Evolutionary conservation across 139 green algal species (phyloP), one percentile per base, ranked within the genome.

Genomic region (Astrephomene gubernaculifera): DNA sequence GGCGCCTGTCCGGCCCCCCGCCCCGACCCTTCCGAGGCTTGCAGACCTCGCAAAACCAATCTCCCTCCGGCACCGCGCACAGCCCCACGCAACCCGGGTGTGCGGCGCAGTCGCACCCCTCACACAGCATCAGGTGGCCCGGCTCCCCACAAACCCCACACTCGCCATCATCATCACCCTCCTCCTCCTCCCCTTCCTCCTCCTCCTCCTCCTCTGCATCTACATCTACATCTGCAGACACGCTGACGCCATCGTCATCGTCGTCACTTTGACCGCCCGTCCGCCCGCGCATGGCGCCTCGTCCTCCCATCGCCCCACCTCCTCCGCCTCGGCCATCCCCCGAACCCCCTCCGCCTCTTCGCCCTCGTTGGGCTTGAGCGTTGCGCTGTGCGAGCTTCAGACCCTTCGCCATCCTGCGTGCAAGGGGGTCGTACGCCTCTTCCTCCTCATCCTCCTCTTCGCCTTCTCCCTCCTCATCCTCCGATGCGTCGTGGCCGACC

Each of bases 111-210:
- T 89, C 87, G 89, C 91, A 94, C 33, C 71, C 83, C 17, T 94
- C 91, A 68, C 91, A 94, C 52, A 80, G 67, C 80, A 94, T 71
- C 74, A 94, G 83, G 68, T 91, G 78, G 25, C 91, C 91, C 31
- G 39, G 63, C 52, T 79, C 68, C 14, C 44, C 73, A 44, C 88
- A 91, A 10, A 90, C 44, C 1, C 41, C 57, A 44, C 87, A 91
- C 45, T 38, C 79, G 10, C 78, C 79, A 9, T 44, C 79, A 9
- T 70, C 64, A 29, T 65, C 35, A 29, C 81, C 78, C 4, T 49
- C 68, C 21, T 53, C 38, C 10, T 60, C 80, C 10, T 19, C 68
- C 67, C 61, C 80, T 7, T 67, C 79, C n/a, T 41, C 64, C 33
- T 31, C 64, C n/a, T 31, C 60, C 60, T 36, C 74, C 4, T 24